Percentiles rank a stretch among this genome's conserved stretches.
These are phyloP conservation scores for Corrigiola litoralis DNA, from an alignment of 179 eudicot species.

Conservation along the genomic window DNA sequence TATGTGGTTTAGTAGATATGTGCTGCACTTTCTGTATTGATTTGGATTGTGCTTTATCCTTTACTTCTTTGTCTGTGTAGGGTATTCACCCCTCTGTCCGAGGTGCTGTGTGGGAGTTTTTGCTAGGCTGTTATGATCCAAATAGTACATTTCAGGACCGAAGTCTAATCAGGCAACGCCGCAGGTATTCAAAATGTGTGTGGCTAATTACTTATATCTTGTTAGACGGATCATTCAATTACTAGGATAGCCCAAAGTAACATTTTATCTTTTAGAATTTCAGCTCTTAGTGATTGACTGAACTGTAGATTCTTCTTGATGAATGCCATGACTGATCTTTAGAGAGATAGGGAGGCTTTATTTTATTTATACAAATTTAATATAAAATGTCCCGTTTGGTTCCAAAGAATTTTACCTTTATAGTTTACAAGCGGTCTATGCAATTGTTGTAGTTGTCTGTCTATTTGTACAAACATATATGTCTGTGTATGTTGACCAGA, in stretches of 20 bases:
- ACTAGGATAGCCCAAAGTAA: not conserved
- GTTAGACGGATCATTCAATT: not conserved
- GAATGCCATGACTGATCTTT: not conserved
- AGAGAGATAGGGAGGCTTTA: no score
- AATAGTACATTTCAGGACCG: conserved; percentile 47
- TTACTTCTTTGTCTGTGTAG: conserved; percentile 16
- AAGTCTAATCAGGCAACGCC: conserved; percentile 40
- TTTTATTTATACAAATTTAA: no score
- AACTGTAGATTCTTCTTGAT: not conserved
- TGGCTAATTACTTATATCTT: not conserved
- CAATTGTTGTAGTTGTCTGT: not conserved
- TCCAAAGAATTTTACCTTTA: no score
- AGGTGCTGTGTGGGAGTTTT: conserved; percentile 51
- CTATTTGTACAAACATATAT: not conserved
- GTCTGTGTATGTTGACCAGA: conserved; percentile 19
- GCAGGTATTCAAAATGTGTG: conserved; percentile 34
- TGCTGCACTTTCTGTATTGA: not conserved
- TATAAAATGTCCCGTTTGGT: no score
- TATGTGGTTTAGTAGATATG: not conserved
- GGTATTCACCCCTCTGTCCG: conserved; percentile 47
- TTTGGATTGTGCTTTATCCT: conserved; percentile 4
- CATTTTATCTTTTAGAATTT: not conserved
- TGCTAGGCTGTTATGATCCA: conserved; percentile 45
- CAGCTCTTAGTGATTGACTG: not conserved
- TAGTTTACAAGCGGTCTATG: not conserved